Base-by-base conservation (phyloP, 352 stramenopile species). In the Peronospora destructor region DNA sequence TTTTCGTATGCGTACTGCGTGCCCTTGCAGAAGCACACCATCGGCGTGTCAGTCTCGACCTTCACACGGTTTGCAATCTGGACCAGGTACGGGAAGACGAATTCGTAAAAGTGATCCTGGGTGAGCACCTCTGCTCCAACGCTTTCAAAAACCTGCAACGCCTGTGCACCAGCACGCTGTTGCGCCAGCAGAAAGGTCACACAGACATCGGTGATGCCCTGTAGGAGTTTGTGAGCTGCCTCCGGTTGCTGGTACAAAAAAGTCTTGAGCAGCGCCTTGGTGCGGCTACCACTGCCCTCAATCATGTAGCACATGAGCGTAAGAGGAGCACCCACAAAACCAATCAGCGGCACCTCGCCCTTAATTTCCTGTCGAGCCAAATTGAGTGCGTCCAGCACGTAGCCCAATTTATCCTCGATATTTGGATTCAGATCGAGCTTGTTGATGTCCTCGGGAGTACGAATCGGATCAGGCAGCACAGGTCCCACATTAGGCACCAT, bases 281-380 rank as follows among this genome's bases (percentile, higher is more conserved):
- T 98, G 61, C 95, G 96, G 55, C 91, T 97, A 30, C 89, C 95
- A 19, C 91, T 92, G 53, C 95, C 95, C 42, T 98, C 96, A 21
- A 99, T 94, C 93, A 98, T 98, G 77, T 99, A 99, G 73, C 92
- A 98, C 42, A 98, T 79, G 35, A 99, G 82, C 29, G 95, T 99
- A 54, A 96, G 95, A 10, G 96, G 96, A 12, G 84, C 95, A 25
- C 95, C 96, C n/a, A 88, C 94, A 67, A 99, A 99, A 36, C 96
- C 96, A 61, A 99, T 98, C 2, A 99, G 70, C n/a, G 91, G 91
- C n/a, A 97, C 90, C 50, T 92, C 73, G 26, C 84, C 84, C 33
- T 95, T 82, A 54, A 96, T 87, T 50, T 87, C 71, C 57, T 96
- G 63, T 9, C 87, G 87, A 56, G 97, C 97, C 47, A 96, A 68